Evolutionary conservation across 495 filamentous ascomycete genomes (phyloP), one percentile per base, ranked within the genome.

Genomic region (Neurospora sp.): DNA sequence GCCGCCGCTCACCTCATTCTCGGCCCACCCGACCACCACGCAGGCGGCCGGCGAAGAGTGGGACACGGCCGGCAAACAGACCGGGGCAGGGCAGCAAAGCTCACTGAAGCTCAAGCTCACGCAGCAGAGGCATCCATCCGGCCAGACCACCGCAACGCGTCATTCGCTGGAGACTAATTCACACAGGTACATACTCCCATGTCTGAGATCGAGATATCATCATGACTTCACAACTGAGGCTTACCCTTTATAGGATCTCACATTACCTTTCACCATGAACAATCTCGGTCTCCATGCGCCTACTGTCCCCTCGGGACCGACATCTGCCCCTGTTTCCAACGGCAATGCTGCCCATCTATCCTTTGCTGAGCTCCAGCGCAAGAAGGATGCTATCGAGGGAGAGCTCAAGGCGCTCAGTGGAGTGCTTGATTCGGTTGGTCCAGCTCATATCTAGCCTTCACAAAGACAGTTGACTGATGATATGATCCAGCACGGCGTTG

Each of bases 341-440:
- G 90, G 90, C 74, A 78, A 75, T 73, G 81, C 85, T 41, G 84
- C 86, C 27, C 89, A 90, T 74, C 82, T 90, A 69, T 87, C 90
- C n/a, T 88, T 89, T 74, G 77, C 82, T 20, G 85, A 89, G 76
- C 85, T 89, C 35, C 85, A 88, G 79, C 81, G 82, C 38, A 86
- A 94, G 81, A 98, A 97, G 80, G 91, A 95, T 74, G 86, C 86
- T 39, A 83, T 97, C 59, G 96, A 98, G 82, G 90, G 86, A 31
- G 95, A 98, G 81, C 86, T 98, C 41, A 91, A 89, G 74, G 92
- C 93, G 23, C 85, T 98, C 4, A 89, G 94, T 75, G 86, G 90
- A 69, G 93, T 99, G 18, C 89, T 99, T 14, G 91, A 92, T 71
- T 97, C 94, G 74, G 96, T 98, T 78, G 75, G 92, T 82, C 27